Conservation (phyloP, 1,139 yeast species). For the Saccharomycopsis phalli region DNA sequence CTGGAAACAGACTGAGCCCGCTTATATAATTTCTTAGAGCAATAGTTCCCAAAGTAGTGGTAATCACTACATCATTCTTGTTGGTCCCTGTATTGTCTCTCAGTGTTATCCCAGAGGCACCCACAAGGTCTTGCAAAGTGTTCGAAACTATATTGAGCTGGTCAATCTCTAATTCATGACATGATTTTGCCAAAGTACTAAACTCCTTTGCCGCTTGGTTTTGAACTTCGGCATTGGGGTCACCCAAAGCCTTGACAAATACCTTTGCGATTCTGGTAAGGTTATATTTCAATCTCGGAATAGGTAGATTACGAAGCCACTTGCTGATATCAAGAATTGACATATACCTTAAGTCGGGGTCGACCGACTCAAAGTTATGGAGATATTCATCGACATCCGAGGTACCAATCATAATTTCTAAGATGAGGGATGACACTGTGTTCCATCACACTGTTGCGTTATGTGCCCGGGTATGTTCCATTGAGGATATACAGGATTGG, state of each 20-base stretch:
- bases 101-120: too few species aligned
- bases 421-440: too few species aligned
- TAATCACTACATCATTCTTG: slow-evolving; percentile 30
- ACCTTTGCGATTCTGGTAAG: slow-evolving; percentile 36
- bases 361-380: slow-evolving; percentile 41
- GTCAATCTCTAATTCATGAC: not conserved
- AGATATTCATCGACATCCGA: too few species aligned
- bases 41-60: slow-evolving; percentile 61
- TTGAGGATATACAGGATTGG: not conserved
- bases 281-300: slow-evolving; percentile 26
- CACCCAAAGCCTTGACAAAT: slow-evolving; percentile 47
- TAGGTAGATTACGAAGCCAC: slow-evolving; percentile 23
- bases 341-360: slow-evolving; percentile 82
- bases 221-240: slow-evolving; percentile 68
- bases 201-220: slow-evolving; percentile 65
- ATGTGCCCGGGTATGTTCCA: not conserved
- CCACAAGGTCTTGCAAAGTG: not conserved
- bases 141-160: not conserved
- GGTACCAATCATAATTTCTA: too few species aligned
- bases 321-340: slow-evolving; percentile 69
- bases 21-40: slow-evolving; percentile 59
- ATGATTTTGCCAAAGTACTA: not conserved
- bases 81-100: not conserved
- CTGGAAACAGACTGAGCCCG: slow-evolving; percentile 33
- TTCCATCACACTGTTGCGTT: not conserved